Evolutionary conservation across 805 yeast species (phyloP), one percentile per base, ranked within the genome.

Genomic region (Candida palmyrensis): DNA sequence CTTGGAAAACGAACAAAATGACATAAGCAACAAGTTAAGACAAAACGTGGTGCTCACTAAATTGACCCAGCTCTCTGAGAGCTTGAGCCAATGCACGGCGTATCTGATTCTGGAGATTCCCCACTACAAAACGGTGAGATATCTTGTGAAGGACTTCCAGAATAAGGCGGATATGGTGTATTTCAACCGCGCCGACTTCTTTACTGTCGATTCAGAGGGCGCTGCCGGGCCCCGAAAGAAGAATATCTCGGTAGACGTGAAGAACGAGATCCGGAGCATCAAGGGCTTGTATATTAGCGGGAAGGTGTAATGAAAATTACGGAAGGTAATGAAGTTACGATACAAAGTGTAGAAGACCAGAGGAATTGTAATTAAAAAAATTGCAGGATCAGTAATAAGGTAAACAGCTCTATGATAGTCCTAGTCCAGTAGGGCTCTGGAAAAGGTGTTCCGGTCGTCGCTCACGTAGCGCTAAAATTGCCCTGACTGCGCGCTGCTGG

Each of bases 241-340:
- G 33, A 59, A 59, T 35, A 41, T 63, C 40, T 57, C 58, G 1
- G 43, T 49, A 11, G 69, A 62, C 22, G 53, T 55, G 18, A 59
- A 53, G 40, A 57, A 52, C 33, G 65, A 58, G 31, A 58, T 66
- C n/a, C 47, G 71, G 33, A 48, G 59, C 30, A 59, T 66, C 25
- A 66, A 66, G 47, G 71, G 71, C n/a, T 40, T 60, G 44, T 65
- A 44, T 37, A 65, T 66, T 66, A 64, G 68, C 42, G 71, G 71
- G 0, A 57, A 59, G 33, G 59, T 44, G 3, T 58, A 39, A 21
- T 5, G 29, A 13, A n/a, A 12, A 10, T 9, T 10, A 25, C n/a
- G n/a, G 13, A 15, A 25, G 13, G 7, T 9, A 25, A 25, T 12
- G n/a, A n/a, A 25, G 7, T 25, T 13, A 25, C n/a, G 6, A 25